Conservation (phyloP, 768 basidiomycete genomes). For the Termitomyces sp. region DNA sequence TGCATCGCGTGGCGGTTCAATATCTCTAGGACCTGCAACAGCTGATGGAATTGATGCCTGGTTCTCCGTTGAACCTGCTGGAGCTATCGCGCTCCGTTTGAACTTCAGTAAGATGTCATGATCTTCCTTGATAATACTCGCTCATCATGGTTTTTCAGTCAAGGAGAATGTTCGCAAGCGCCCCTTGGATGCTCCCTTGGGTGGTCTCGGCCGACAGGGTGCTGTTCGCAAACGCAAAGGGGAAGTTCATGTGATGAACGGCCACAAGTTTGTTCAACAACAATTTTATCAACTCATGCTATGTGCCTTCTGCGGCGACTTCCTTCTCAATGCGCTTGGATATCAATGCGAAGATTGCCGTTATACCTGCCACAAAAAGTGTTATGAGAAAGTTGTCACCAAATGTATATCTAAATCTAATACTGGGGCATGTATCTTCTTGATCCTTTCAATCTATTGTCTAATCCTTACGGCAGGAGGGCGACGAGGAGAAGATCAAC, state of each 20-base stretch:
- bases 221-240: constrained; percentile 97
- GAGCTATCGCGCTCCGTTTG: constrained; percentile 80
- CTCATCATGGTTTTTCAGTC: constrained; percentile 45
- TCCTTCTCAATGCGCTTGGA: constrained; percentile 94
- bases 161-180: constrained; percentile 98
- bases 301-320: constrained; percentile 97
- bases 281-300: constrained; percentile 99
- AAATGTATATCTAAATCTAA: constrained; percentile 99
- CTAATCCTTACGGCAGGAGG: constrained; percentile 54
- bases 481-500: constrained; percentile 97
- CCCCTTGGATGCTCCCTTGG: constrained; percentile 80
- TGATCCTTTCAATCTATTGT: neutral
- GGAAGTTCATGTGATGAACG: constrained; percentile 99
- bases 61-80: constrained; percentile 98
- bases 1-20: constrained; percentile 34
- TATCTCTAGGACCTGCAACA: constrained; percentile 32
- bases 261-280: constrained; percentile 94
- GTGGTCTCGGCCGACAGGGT: constrained; percentile 94
- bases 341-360: constrained; percentile 99
- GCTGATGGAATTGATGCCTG: constrained; percentile 91
- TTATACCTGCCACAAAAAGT: constrained; percentile 99
- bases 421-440: constrained; percentile 65
- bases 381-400: constrained; percentile 97
- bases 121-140: constrained; percentile 10
- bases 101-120: constrained; percentile 76